These are phyloP conservation scores for Epichloe hybrida DNA, from an alignment of 2,329 filamentous ascomycete genomes.

Conservation along the genomic window DNA sequence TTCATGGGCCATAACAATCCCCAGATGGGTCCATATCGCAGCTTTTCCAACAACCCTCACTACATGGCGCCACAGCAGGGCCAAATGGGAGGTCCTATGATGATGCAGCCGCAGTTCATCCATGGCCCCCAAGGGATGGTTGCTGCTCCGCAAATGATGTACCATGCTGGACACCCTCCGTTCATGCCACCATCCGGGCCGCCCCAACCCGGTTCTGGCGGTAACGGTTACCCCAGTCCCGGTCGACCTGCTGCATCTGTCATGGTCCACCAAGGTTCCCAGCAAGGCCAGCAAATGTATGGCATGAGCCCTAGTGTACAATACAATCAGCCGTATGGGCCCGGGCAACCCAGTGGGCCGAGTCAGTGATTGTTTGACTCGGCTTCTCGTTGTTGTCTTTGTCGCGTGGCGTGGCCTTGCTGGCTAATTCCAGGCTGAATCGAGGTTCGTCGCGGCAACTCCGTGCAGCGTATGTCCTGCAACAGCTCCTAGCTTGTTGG, in stretches of 20 bases:
- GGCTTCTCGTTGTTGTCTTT: not conserved
- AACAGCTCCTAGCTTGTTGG: not conserved
- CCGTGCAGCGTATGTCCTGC: not conserved
- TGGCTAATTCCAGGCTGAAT: not conserved
- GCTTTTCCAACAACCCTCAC: constrained; percentile 54
- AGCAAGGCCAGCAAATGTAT: constrained; percentile 71
- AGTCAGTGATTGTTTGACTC: constrained; percentile 43
- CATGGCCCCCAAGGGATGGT: constrained; percentile 57
- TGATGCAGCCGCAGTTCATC: constrained; percentile 71
- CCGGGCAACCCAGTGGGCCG: constrained; percentile 53
- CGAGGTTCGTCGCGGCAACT: not conserved
- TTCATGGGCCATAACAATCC: constrained; percentile 57
- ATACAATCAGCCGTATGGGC: constrained; percentile 61
- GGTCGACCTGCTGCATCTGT: constrained; percentile 65
- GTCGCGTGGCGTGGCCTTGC: not conserved
- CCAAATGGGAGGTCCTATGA: constrained; percentile 66
- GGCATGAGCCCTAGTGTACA: constrained; percentile 64
- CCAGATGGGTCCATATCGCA: constrained; percentile 57
- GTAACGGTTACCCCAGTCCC: constrained; percentile 78
- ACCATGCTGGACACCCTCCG: constrained; percentile 50
- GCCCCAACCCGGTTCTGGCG: constrained; percentile 47
- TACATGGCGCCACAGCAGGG: constrained; percentile 58
- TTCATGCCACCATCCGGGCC: constrained; percentile 48
- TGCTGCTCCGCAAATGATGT: constrained; percentile 68
- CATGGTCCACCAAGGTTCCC: constrained; percentile 92